A percentile compares a stretch with the other conserved stretches of the same genome.
These are phyloP conservation scores for Linnemannia elongata DNA, from an alignment of 192 early-diverging fungal species.

Conservation along the genomic window DNA sequence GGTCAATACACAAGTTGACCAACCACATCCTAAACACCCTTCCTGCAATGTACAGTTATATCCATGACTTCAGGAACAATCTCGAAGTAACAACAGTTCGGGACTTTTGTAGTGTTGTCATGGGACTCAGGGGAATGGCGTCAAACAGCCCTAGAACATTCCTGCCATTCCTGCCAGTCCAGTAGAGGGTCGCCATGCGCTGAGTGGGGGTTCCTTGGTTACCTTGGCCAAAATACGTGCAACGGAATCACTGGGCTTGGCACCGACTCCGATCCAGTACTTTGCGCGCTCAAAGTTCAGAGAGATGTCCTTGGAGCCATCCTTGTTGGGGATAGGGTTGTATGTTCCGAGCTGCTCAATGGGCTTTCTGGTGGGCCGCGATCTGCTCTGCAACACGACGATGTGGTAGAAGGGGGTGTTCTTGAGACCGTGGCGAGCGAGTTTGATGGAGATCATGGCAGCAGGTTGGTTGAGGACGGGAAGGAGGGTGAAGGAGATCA, in stretches of 20 bases:
- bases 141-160: not conserved
- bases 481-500: constrained; percentile 2
- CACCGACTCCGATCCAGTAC: constrained; percentile 97
- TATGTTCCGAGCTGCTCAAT: constrained; percentile 94
- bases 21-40: not conserved
- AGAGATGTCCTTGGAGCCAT: constrained; percentile 87
- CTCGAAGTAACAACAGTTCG: not conserved
- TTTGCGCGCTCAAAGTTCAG: constrained; percentile 91
- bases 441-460: constrained; percentile 88
- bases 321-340: constrained; percentile 84
- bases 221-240: constrained; percentile 90
- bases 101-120: not conserved
- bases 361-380: constrained; percentile 87
- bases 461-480: not conserved
- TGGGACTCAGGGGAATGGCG: not conserved
- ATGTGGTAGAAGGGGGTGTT: constrained; percentile 96
- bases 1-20: not conserved
- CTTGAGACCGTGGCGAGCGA: constrained; percentile 91
- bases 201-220: not conserved
- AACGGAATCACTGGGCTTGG: constrained; percentile 95
- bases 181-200: not conserved
- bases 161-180: not conserved
- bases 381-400: constrained; percentile 87
- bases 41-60: not conserved
- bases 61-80: not conserved